These are phyloP conservation scores for Cercospora janseana DNA, from an alignment of 2,329 filamentous ascomycete species.

Conservation along the genomic window DNA sequence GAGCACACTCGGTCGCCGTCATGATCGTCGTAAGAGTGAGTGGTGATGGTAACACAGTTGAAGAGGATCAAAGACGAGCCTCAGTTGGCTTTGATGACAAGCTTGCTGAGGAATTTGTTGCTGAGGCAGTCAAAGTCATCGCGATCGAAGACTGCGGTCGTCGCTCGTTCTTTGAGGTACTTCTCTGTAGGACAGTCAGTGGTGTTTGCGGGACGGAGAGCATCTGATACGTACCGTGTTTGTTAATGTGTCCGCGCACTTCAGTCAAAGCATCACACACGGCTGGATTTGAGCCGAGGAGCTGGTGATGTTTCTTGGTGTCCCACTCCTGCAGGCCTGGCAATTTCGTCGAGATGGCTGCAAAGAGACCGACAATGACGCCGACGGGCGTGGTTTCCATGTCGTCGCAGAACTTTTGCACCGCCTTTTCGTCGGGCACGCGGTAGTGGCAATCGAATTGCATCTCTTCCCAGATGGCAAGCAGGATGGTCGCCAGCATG, in stretches of 20 bases:
- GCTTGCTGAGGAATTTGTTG: slow-evolving; percentile 94
- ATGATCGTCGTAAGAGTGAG: slow-evolving; percentile 17
- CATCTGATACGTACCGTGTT: slow-evolving; percentile 72
- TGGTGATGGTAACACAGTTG: slow-evolving; percentile 5
- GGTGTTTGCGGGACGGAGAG: not conserved
- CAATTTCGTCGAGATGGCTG: slow-evolving; percentile 95
- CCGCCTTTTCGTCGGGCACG: slow-evolving; percentile 75
- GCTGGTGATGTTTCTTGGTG: slow-evolving; percentile 81
- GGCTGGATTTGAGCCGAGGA: slow-evolving; percentile 85
- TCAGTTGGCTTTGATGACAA: slow-evolving; percentile 93
- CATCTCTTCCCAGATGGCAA: slow-evolving; percentile 97
- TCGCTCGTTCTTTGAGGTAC: slow-evolving; percentile 76
- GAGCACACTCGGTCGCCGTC: slow-evolving; percentile 8
- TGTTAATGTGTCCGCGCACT: slow-evolving; percentile 85
- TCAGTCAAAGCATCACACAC: slow-evolving; percentile 97
- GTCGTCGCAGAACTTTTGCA: slow-evolving; percentile 91
- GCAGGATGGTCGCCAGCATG: slow-evolving; percentile 88
- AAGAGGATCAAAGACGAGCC: not conserved
- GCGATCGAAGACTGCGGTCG: slow-evolving; percentile 73
- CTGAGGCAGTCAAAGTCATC: slow-evolving; percentile 92
- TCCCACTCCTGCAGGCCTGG: slow-evolving; percentile 94
- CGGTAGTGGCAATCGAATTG: slow-evolving; percentile 98
- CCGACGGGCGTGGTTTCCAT: slow-evolving; percentile 97
- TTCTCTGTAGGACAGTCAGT: slow-evolving; percentile 59
- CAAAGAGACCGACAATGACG: slow-evolving; percentile 94